Percentiles rank a stretch among this genome's conserved stretches.
These are phyloP conservation scores for Colletotrichum eremochloae DNA, from an alignment of 2,329 filamentous ascomycete genomes.

Conservation along the genomic window DNA sequence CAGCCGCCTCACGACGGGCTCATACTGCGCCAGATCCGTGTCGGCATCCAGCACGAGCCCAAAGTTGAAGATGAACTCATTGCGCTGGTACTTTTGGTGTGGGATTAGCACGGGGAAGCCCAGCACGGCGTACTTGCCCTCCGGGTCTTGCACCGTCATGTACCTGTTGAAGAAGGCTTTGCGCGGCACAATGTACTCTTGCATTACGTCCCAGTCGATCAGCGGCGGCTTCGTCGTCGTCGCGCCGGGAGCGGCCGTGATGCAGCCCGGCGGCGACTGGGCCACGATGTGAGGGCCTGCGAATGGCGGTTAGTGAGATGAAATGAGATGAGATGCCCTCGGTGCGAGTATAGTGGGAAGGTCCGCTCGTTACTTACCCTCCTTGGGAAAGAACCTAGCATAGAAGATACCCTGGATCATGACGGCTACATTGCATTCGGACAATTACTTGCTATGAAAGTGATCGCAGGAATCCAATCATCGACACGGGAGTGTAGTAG, in stretches of 20 bases:
- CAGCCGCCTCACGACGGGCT: conserved; percentile 86
- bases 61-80: conserved; percentile 99
- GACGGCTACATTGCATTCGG: conserved; percentile 42
- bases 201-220: conserved; percentile 87
- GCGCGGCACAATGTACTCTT: conserved; percentile 93
- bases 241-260: conserved; percentile 60
- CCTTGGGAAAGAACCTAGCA: conserved; percentile 75
- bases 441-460: neutral
- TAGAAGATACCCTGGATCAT: conserved; percentile 82
- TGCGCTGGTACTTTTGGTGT: conserved; percentile 85
- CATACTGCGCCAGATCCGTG: conserved; percentile 81
- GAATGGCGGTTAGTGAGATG: neutral
- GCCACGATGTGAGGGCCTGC: conserved; percentile 73
- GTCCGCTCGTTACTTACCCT: conserved; percentile 60
- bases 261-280: conserved; percentile 73
- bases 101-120: conserved; percentile 92
- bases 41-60: conserved; percentile 80
- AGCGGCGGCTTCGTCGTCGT: conserved; percentile 70
- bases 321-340: neutral
- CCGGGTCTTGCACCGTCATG: conserved; percentile 81
- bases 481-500: neutral
- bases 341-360: neutral
- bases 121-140: conserved; percentile 80
- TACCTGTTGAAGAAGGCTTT: conserved; percentile 96
- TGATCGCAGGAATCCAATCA: neutral